Percentiles rank a stretch among this genome's conserved stretches.
phyloP scores from a whole-genome alignment of 1,284 basidiomycete species.

The Pseudozyma pruni region DNA sequence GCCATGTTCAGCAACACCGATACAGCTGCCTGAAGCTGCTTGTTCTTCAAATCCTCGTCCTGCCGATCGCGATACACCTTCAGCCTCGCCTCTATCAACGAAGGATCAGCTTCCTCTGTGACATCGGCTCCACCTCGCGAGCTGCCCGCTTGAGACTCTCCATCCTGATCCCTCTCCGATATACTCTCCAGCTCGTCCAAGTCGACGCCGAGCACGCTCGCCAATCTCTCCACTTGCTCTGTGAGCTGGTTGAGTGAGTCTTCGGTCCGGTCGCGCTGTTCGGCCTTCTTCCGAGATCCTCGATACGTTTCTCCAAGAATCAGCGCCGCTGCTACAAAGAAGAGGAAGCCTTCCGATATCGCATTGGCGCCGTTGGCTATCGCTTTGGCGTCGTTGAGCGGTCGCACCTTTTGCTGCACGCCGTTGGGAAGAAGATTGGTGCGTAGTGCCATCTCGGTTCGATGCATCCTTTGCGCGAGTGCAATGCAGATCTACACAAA shows the following conservation, averaged over 20 bases:
- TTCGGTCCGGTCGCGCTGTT: slow-evolving; percentile 60
- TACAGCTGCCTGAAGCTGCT: slow-evolving; percentile 49
- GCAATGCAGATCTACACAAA: slow-evolving; percentile 54
- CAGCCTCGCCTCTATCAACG: slow-evolving; percentile 31
- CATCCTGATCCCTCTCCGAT: slow-evolving; percentile 14
- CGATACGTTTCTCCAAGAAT: slow-evolving; percentile 65
- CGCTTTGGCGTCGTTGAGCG: slow-evolving; percentile 65
- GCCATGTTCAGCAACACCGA: slow-evolving; percentile 55
- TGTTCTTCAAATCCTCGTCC: slow-evolving; percentile 38
- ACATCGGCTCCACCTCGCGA: slow-evolving; percentile 6
- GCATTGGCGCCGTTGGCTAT: slow-evolving; percentile 62
- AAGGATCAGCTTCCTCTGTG: slow-evolving; percentile 45
- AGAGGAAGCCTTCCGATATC: slow-evolving; percentile 64
- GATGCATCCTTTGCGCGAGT: slow-evolving; percentile 61
- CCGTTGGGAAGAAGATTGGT: slow-evolving; percentile 56
- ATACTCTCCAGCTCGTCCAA: slow-evolving; percentile 27
- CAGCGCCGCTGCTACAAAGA: slow-evolving; percentile 61
- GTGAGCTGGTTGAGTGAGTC: slow-evolving; percentile 51
- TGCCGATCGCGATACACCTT: slow-evolving; percentile 24
- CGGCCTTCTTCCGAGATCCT: slow-evolving; percentile 54
- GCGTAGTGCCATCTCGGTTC: slow-evolving; percentile 60
- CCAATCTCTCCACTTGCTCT: slow-evolving; percentile 43
- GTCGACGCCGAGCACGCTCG: slow-evolving; percentile 41
- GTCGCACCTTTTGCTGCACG: slow-evolving; percentile 58
- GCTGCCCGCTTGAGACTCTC: too few relatives aligned